Conservation (phyloP, 768 basidiomycete species). For the Sporobolomyces phaffii region DNA sequence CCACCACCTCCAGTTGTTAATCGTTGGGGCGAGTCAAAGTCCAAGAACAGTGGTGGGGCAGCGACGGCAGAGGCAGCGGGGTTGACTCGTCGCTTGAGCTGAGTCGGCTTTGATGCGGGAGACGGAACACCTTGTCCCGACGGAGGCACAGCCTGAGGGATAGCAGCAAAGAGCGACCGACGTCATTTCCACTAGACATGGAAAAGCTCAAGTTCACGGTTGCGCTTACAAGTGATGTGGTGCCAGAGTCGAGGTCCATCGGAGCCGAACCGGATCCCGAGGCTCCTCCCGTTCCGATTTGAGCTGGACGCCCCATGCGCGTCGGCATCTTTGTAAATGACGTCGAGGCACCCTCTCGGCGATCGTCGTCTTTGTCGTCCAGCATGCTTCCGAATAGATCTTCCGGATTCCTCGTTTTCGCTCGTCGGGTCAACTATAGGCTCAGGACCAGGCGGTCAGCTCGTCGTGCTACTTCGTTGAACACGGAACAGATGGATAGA, state of each 20-base stretch:
- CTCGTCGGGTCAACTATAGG: neutral
- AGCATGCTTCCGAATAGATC: constrained; percentile 5
- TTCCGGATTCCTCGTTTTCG: constrained; percentile 10
- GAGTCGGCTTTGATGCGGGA: neutral
- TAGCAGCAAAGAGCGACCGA: neutral
- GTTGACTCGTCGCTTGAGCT: neutral
- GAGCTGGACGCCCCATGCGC: no score
- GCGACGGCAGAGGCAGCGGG: neutral
- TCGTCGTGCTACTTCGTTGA: neutral
- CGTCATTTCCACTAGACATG: no score
- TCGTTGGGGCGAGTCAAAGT: constrained; percentile 13
- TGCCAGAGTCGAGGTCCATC: neutral
- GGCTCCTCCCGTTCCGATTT: neutral
- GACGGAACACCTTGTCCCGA: neutral
- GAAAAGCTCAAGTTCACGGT: no score
- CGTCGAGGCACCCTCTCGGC: neutral
- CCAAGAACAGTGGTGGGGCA: neutral
- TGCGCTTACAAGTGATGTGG: no score
- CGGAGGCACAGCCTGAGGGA: neutral
- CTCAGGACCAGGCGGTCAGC: neutral
- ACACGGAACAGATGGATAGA: neutral
- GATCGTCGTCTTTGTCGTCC: neutral
- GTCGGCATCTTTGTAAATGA: no score
- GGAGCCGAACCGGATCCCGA: constrained; percentile 5
- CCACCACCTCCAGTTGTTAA: neutral